Evolutionary conservation across 2,329 filamentous ascomycete genomes (phyloP), one percentile per base, ranked within the genome.

Genomic region (Trichophyton schoenleinii): DNA sequence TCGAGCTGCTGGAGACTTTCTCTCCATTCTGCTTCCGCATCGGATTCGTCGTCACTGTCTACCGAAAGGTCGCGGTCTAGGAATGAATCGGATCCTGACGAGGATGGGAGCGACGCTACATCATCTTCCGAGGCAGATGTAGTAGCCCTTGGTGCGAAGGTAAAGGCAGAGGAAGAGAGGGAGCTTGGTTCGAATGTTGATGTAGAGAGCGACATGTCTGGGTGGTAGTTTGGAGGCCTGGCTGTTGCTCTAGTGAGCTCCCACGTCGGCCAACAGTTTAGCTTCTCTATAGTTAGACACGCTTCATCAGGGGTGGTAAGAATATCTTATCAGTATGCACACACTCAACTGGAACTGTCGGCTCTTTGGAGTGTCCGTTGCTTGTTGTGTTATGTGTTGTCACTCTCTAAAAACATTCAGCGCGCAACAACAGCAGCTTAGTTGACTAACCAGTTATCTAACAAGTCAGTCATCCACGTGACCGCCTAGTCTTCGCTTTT

Each of bases 1-100:
- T 99, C 91, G 63, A 99, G 77, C 77, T 99, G 94, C 74, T 96
- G 89, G 65, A 99, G 78, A 69, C 89, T 95, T 69, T 91, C 89
- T 69, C 92, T 87, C 94, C 94, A 99, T 76, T 99, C 92, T 64
- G 83, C 83, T 74, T 99, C 92, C 8, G 94, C 94, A 71, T 97
- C 92, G 44, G 88, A 90, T 63, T 87, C 79, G 63, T 80, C 79
- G 58, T 87, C 83, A 59, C 87, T 83, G 48, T 75, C 79, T 63
- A 75, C 72, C 2, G 78, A 77, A 34, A 78, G 80, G 44, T 75
- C 77, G 57, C 72, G 74, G 61, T 80, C 79, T 3, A 80, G 79
- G 25, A 80, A 77, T 9, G 74, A 73, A 25, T 75, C 74, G 3
- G 76, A 77, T 3, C 69, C 68, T 3, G 68, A 68, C 5, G 73